Percentiles rank a stretch among this genome's conserved stretches.
phyloP scores from a whole-genome alignment of 2,329 filamentous ascomycete genomes.

The Fusarium sp. region DNA sequence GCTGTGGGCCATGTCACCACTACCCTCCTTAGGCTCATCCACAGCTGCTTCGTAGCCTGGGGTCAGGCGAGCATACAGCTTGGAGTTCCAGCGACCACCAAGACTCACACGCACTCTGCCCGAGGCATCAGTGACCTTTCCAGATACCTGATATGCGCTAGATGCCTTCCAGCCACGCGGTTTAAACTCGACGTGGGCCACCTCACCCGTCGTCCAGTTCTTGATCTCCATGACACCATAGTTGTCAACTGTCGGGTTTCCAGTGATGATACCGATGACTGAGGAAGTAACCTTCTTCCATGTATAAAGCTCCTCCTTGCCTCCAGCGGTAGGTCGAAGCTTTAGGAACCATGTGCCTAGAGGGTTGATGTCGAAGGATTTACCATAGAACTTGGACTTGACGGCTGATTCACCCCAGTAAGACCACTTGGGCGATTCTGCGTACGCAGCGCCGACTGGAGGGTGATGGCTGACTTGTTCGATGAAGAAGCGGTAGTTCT shows the following conservation, averaged over 20 bases:
- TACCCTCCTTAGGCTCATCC: conserved; percentile 62
- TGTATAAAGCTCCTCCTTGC: conserved; percentile 88
- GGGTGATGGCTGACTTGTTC: conserved; percentile 99
- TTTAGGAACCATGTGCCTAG: conserved; percentile 97
- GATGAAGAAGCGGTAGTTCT: conserved; percentile 97
- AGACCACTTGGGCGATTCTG: conserved; percentile 93
- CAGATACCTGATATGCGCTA: conserved; percentile 87
- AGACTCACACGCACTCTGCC: conserved; percentile 90
- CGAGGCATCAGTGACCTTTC: conserved; percentile 82
- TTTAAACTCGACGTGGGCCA: conserved; percentile 93
- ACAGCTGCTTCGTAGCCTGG: conserved; percentile 86
- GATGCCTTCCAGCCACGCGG: conserved; percentile 94
- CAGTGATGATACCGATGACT: conserved; percentile 98
- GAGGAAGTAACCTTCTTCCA: conserved; percentile 99
- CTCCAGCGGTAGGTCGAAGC: conserved; percentile 79
- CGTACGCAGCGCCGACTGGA: conserved; percentile 91
- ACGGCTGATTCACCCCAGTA: conserved; percentile 97
- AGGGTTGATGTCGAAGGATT: conserved; percentile 96
- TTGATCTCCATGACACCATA: conserved; percentile 97
- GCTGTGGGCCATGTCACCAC: conserved; percentile 55
- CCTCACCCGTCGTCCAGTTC: conserved; percentile 95
- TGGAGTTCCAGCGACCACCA: conserved; percentile 96
- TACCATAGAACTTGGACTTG: conserved; percentile 96
- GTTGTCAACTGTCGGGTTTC: conserved; percentile 96
- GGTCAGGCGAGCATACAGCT: conserved; percentile 92